Percentiles rank a stretch among this genome's conserved stretches.
Evolutionary conservation across 768 basidiomycete species (phyloP).

Genomic region (Lepiota brunneoincarnata): DNA sequence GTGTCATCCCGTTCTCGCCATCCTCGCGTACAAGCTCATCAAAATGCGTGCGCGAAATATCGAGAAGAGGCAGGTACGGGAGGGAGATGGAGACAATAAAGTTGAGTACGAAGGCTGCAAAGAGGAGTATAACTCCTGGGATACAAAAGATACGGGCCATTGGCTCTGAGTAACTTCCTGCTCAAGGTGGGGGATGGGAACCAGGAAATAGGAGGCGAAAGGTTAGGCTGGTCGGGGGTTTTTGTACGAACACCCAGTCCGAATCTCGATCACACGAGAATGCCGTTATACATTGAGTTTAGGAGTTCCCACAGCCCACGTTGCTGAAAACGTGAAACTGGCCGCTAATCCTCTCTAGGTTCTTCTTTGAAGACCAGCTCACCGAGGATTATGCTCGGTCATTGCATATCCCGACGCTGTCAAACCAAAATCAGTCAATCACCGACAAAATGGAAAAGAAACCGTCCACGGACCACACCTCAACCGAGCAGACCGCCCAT

Average conservation of each 20-base stretch:
- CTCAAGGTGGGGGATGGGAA: background rate
- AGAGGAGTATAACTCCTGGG: slow-evolving; percentile 52
- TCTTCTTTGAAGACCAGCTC: background rate
- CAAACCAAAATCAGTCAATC: too few relatives aligned
- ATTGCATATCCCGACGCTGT: too few relatives aligned
- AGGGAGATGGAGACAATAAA: slow-evolving; percentile 71
- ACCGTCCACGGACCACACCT: too few relatives aligned
- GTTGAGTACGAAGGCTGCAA: slow-evolving; percentile 61
- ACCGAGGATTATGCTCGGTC: too few relatives aligned
- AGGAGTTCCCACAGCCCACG: slow-evolving; percentile 2
- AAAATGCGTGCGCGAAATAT: slow-evolving; percentile 61
- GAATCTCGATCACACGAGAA: background rate
- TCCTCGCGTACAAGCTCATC: slow-evolving; percentile 25
- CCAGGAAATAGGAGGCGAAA: background rate
- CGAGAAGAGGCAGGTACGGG: slow-evolving; percentile 64
- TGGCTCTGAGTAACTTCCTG: slow-evolving; percentile 1
- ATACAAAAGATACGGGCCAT: slow-evolving; percentile 54
- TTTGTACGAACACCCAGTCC: background rate
- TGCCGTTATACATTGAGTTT: background rate
- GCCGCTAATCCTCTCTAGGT: background rate
- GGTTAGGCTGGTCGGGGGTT: background rate
- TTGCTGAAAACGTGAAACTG: background rate
- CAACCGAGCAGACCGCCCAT: too few relatives aligned
- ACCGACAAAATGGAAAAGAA: too few relatives aligned
- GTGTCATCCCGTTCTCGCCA: slow-evolving; percentile 28